Base-by-base conservation (phyloP, 371 early-diverging fungal species). In the Rhizopus stolonifer region DNA sequence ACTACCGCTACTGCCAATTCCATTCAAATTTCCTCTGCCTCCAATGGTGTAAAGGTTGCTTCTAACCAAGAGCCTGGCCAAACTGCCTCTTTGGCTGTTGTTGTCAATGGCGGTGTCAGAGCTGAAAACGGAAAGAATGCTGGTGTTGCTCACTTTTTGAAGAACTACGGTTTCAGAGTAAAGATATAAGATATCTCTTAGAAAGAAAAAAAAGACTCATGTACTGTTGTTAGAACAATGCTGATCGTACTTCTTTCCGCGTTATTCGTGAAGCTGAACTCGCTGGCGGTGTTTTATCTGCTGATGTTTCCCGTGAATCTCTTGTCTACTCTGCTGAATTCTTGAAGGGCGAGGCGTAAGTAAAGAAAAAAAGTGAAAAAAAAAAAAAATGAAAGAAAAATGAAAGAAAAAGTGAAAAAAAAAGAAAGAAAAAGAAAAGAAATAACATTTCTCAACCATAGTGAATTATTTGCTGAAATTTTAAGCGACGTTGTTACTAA, bases 141-240 rank as follows among this genome's bases (percentile, higher is more conserved):
- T 46, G 96, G 96, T 54, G 89, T 84, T 21, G 88, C 96, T 33
- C 95, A 95, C 77, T 89, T 83, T 57, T 82, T 93, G 65, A 95
- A 96, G 87, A 89, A 85, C 72, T 88, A 88, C 58, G 88, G 93
- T 29, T 89, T 95, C 84, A 91, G 93, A 89, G 95, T 92, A 80
- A 59, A 46, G 23, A 45, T 5, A 23, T 29, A 9, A 11, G 6
- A 7, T 11, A 29, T 13, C 17, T 1, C 0, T 38, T 15, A n/a
- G n/a, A n/a, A 29, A 29, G 6, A n/a, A n/a, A n/a, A n/a, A n/a
- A n/a, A n/a, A n/a, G n/a, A n/a, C n/a, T n/a, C n/a, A n/a, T n/a
- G n/a, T 36, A 9, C 39, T 19, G 17, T 17, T 24, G 25, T 45
- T 75, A 87, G 87, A 89, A 89, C 79, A 87, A 88, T 60, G 67